Percentiles rank a stretch among this genome's conserved stretches.
Conservation (phyloP, 2,329 filamentous ascomycete species). For the Fusarium compactum region DNA sequence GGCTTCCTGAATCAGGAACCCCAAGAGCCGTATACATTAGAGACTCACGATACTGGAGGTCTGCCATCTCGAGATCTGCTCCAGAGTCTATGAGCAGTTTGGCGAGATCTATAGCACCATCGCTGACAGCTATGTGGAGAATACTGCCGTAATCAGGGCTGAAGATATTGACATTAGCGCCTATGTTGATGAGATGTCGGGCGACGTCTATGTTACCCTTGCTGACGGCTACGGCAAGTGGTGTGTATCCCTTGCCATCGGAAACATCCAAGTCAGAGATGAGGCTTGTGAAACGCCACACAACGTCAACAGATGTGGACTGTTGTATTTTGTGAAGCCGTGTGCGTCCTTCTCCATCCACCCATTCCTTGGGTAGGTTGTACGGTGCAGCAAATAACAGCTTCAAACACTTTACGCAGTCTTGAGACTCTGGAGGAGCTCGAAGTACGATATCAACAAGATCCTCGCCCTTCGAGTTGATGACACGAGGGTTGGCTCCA, state of each 20-base stretch:
- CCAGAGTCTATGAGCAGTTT: not conserved
- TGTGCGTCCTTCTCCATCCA: not conserved
- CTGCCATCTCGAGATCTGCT: not conserved
- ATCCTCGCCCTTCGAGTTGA: not conserved
- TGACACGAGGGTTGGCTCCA: not conserved
- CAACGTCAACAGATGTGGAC: not conserved
- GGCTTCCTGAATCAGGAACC: rapidly evolving
- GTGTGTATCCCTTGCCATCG: not conserved
- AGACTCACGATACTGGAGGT: not conserved
- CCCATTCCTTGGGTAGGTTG: not conserved
- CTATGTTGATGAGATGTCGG: not conserved
- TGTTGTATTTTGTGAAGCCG: not conserved
- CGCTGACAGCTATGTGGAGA: not conserved
- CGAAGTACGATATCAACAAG: not conserved
- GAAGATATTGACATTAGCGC: not conserved
- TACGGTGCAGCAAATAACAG: not conserved
- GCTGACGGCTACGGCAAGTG: not conserved
- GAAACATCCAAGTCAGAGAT: not conserved
- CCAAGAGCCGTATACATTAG: not conserved
- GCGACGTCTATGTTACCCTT: not conserved
- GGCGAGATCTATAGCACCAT: not conserved
- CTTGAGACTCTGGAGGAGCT: not conserved
- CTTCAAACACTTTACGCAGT: not conserved
- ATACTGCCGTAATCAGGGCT: not conserved
- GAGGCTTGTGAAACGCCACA: not conserved